These are phyloP conservation scores for Paradendryphiella salina DNA, from an alignment of 2,329 filamentous ascomycete species.

Conservation along the genomic window DNA sequence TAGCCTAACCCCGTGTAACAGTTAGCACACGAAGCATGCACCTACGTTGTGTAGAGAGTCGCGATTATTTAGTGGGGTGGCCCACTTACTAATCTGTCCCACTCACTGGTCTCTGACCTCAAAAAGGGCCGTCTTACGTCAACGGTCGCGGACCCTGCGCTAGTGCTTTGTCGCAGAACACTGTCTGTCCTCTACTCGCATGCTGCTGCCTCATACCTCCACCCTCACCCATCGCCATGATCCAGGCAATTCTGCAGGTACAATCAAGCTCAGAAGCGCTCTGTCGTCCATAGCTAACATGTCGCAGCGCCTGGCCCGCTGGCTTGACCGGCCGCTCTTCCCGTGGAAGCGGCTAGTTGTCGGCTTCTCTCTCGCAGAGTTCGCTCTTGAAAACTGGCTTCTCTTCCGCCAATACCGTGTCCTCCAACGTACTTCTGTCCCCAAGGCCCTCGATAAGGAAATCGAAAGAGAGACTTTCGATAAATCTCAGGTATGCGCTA, in stretches of 20 bases:
- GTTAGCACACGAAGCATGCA: too few species aligned
- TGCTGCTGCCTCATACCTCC: slow-evolving; percentile 12
- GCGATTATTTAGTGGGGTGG: too few species aligned
- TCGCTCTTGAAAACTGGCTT: slow-evolving; percentile 85
- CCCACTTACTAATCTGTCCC: too few species aligned
- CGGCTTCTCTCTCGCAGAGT: slow-evolving; percentile 91
- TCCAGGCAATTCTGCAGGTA: slow-evolving; percentile 45
- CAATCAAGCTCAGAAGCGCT: neutral
- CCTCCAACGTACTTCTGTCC: slow-evolving; percentile 75
- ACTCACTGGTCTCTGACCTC: too few species aligned
- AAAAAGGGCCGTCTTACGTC: neutral
- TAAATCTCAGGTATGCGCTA: slow-evolving; percentile 69
- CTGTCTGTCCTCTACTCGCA: slow-evolving; percentile 32
- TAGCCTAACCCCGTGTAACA: too few species aligned
- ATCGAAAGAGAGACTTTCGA: slow-evolving; percentile 89
- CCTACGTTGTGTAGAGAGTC: too few species aligned
- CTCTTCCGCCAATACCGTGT: slow-evolving; percentile 88
- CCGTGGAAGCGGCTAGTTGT: slow-evolving; percentile 97
- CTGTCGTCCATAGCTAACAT: slow-evolving; percentile 12
- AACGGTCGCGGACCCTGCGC: slow-evolving; percentile 8
- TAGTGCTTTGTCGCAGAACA: slow-evolving; percentile 13
- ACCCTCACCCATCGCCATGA: slow-evolving; percentile 34
- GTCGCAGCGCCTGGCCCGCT: slow-evolving; percentile 69
- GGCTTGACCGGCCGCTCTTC: slow-evolving; percentile 88
- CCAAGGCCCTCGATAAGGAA: slow-evolving; percentile 84